Percentiles rank a stretch among this genome's conserved stretches.
Conservation (phyloP, 2,329 filamentous ascomycete genomes). For the Fusarium sp. region DNA sequence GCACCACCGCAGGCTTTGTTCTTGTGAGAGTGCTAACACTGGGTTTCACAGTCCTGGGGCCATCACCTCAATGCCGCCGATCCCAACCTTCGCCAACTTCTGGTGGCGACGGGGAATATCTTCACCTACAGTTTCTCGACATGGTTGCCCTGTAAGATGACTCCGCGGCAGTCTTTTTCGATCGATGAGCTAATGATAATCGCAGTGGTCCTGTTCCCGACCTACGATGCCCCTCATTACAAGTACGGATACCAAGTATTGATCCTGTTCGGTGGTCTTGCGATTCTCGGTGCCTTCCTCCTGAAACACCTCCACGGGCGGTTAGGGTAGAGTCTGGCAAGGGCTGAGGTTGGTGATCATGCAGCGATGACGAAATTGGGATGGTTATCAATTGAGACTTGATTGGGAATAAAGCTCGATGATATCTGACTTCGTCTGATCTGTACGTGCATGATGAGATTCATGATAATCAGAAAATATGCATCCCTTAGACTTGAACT, state of each 20-base stretch:
- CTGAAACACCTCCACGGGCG: conserved; percentile 1
- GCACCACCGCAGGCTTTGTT: no score
- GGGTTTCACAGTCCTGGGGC: neutral
- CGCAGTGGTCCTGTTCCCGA: conserved; percentile 49
- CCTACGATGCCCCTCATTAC: conserved; percentile 54
- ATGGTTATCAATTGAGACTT: neutral
- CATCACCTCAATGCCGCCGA: neutral
- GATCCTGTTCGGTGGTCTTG: conserved; percentile 52
- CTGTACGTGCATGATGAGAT: no score
- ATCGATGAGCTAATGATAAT: neutral
- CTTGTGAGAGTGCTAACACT: neutral
- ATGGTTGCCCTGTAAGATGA: neutral
- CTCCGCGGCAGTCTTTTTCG: rapidly evolving
- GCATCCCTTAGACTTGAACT: no score
- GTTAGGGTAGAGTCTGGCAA: neutral
- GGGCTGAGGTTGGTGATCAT: neutral
- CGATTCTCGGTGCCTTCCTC: conserved; percentile 36
- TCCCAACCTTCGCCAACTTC: neutral
- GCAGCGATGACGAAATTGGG: neutral
- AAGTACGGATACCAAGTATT: conserved; percentile 54
- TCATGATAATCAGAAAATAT: no score
- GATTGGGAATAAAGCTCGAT: no score
- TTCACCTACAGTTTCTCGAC: conserved; percentile 2
- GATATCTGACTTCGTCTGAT: no score
- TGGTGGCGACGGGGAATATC: neutral